These are phyloP conservation scores for Magnaporthales sp. DNA, from an alignment of 2,329 filamentous ascomycete species.

Conservation along the genomic window DNA sequence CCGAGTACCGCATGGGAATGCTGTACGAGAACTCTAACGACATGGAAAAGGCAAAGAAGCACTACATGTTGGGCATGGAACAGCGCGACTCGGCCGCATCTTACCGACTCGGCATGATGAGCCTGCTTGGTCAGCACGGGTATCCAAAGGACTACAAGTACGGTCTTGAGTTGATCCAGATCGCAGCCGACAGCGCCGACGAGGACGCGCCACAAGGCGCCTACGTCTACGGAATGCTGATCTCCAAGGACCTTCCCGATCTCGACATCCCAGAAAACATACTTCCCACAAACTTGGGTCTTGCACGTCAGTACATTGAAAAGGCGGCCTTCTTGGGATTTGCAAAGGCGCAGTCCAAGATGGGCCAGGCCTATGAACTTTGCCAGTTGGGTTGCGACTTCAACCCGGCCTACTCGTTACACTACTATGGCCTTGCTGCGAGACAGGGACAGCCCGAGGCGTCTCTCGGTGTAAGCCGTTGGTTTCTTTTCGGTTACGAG, in stretches of 20 bases:
- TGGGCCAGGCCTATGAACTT: slow-evolving; percentile 92
- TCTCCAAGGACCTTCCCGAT: slow-evolving; percentile 84
- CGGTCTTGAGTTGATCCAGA: slow-evolving; percentile 74
- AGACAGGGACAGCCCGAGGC: slow-evolving; percentile 89
- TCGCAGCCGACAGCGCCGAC: slow-evolving; percentile 78
- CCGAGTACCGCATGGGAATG: slow-evolving; percentile 97
- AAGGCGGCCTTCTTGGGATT: slow-evolving; percentile 95
- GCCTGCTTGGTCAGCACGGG: slow-evolving; percentile 84
- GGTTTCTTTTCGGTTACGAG: slow-evolving; percentile 95
- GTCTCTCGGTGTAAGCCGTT: slow-evolving; percentile 93
- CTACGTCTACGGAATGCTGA: slow-evolving; percentile 91
- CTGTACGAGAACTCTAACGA: slow-evolving; percentile 95
- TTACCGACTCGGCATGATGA: slow-evolving; percentile 94
- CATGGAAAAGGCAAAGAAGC: slow-evolving; percentile 78
- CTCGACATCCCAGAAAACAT: slow-evolving; percentile 66
- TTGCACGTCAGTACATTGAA: slow-evolving; percentile 81
- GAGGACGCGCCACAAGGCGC: slow-evolving; percentile 96
- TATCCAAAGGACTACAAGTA: slow-evolving; percentile 71
- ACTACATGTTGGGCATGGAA: slow-evolving; percentile 77
- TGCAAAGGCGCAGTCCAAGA: slow-evolving; percentile 91
- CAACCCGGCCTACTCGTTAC: slow-evolving; percentile 81
- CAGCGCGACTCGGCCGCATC: slow-evolving; percentile 79
- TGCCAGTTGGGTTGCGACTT: slow-evolving; percentile 93
- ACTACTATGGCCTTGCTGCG: slow-evolving; percentile 91
- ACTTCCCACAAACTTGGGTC: slow-evolving; percentile 62